phyloP scores from a whole-genome alignment of 2,329 filamentous ascomycete genomes.

The Ceratocystis diversiconidia region DNA sequence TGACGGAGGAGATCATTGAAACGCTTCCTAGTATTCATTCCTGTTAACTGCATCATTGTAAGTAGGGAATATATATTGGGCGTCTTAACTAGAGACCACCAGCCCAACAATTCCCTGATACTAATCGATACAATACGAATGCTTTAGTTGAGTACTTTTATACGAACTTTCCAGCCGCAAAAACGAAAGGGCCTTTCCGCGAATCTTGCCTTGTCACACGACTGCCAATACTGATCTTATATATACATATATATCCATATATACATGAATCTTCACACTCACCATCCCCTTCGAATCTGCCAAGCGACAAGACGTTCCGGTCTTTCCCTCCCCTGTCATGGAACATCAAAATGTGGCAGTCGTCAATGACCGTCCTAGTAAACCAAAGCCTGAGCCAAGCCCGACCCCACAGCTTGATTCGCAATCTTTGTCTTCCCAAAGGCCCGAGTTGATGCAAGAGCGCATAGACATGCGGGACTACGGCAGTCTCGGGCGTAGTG shows the following conservation, averaged over 20 bases:
- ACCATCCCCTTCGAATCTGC: neutral
- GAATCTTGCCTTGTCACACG: no score
- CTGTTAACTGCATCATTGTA: neutral
- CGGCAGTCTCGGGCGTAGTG: neutral
- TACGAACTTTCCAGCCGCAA: neutral
- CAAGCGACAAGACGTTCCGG: neutral
- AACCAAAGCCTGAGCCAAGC: neutral
- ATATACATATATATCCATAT: neutral
- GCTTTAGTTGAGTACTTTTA: neutral
- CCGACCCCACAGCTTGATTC: neutral
- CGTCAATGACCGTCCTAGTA: neutral
- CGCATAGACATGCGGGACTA: slow-evolving; percentile 11
- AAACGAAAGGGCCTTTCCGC: no score
- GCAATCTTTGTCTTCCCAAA: neutral
- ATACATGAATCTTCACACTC: neutral
- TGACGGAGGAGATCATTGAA: neutral
- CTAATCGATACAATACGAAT: no score
- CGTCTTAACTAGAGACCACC: no score
- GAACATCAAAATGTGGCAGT: neutral
- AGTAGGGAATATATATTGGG: neutral
- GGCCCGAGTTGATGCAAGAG: neutral
- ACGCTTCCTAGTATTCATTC: neutral
- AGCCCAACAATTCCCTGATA: no score
- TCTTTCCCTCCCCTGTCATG: neutral
- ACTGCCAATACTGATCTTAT: neutral